Conservation (phyloP, 208 protist genomes). For the Strigomonas oncopelti region DNA sequence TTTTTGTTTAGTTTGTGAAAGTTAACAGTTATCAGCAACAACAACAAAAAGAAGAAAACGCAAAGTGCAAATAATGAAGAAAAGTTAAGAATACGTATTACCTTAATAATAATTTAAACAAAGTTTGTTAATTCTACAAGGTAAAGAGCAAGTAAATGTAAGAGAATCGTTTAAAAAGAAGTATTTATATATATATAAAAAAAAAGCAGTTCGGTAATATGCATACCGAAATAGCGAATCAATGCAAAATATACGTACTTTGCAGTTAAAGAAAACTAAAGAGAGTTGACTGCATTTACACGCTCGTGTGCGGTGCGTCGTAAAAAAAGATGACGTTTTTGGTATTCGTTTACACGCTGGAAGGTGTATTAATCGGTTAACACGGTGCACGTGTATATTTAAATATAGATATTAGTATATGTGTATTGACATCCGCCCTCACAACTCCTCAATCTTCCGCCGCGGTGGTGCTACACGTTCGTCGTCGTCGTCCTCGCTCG, state of each 20-base stretch:
- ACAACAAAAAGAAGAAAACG: background rate
- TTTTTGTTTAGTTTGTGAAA: background rate
- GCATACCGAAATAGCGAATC: too few relatives aligned
- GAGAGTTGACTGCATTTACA: too few relatives aligned
- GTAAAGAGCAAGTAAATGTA: background rate
- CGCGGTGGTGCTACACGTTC: constrained; percentile 6
- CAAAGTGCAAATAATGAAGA: constrained; percentile 1
- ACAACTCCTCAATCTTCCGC: constrained; percentile 49
- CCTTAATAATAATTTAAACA: background rate
- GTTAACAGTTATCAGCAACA: background rate
- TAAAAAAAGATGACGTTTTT: constrained; percentile 4
- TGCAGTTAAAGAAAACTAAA: constrained; percentile 4
- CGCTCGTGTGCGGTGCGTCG: too few relatives aligned
- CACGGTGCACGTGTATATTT: too few relatives aligned
- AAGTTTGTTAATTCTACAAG: background rate
- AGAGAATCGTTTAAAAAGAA: background rate
- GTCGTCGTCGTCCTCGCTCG: constrained; percentile 38
- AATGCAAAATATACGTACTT: constrained; percentile 7
- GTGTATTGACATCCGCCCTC: too few relatives aligned
- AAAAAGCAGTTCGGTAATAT: background rate
- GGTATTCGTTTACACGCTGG: background rate
- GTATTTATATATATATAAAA: background rate
- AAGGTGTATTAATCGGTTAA: too few relatives aligned
- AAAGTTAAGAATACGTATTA: background rate
- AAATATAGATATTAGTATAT: too few relatives aligned